Evolutionary conservation across 345 rosid species (phyloP).

Genomic region (Aquilaria malaccensis): DNA sequence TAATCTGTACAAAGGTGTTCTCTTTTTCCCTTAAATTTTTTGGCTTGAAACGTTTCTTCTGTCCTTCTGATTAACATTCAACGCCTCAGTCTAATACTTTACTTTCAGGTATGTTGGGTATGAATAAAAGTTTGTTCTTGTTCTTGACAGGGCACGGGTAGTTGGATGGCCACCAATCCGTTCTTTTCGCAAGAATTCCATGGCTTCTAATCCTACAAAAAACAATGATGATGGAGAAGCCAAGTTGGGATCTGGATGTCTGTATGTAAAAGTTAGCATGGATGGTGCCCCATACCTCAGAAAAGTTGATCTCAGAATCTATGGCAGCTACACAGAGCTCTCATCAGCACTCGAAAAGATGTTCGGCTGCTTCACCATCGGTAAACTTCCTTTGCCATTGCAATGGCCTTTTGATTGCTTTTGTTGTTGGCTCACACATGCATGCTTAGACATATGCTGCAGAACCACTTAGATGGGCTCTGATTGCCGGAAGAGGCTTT

Average conservation of each 20-base stretch:
- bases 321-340: constrained; percentile 50
- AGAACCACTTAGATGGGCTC: background rate
- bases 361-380: constrained; percentile 71
- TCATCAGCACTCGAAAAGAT: constrained; percentile 63
- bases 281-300: constrained; percentile 77
- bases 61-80: constrained; percentile 1
- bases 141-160: constrained; percentile 47
- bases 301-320: constrained; percentile 63
- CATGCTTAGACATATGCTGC: background rate
- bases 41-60: background rate
- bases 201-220: constrained; percentile 54
- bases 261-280: constrained; percentile 76
- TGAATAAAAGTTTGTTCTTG: no score
- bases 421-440: background rate
- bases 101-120: background rate
- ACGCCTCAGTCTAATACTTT: background rate
- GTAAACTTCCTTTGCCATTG: constrained; percentile 20
- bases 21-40: background rate
- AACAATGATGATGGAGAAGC: constrained; percentile 27
- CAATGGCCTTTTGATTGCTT: background rate
- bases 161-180: constrained; percentile 92
- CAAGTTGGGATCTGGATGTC: constrained; percentile 41
- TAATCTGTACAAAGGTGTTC: background rate
- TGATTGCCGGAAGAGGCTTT: background rate
- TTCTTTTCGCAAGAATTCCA: constrained; percentile 60